These are phyloP conservation scores for Nicotiana sylvestris DNA, from an alignment of 257 asterid species.

Conservation along the genomic window DNA sequence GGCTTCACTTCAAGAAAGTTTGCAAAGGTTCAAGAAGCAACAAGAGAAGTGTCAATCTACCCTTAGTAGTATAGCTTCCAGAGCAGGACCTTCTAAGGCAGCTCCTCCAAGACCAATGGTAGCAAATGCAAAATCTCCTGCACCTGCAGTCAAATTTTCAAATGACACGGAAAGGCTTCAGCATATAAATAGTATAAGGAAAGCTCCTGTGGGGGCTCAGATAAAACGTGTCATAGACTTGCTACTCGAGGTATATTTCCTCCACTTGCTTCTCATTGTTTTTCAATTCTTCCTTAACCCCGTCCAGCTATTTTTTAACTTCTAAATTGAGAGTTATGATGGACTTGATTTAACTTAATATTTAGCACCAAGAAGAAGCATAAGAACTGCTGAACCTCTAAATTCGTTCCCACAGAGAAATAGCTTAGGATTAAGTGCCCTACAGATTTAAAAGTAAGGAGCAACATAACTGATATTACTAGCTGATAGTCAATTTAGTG, in stretches of 20 bases:
- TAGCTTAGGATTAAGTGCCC: background rate
- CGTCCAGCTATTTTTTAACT: background rate
- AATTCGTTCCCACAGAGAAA: background rate
- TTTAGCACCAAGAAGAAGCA: background rate
- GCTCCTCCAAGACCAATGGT: constrained; percentile 36
- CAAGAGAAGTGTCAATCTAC: constrained; percentile 66
- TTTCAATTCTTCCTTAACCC: background rate
- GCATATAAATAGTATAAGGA: constrained; percentile 81
- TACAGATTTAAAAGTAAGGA: background rate
- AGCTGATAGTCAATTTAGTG: background rate
- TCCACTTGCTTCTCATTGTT: background rate
- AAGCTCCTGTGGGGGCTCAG: constrained; percentile 92
- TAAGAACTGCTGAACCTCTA: background rate
- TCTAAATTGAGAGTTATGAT: background rate
- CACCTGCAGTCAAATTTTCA: constrained; percentile 64
- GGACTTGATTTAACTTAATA: background rate
- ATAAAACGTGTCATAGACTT: constrained; percentile 84
- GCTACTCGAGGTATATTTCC: constrained; percentile 59
- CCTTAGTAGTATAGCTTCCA: constrained; percentile 39
- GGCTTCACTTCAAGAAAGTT: constrained; percentile 48
- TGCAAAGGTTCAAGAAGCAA: constrained; percentile 52
- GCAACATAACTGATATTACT: background rate
- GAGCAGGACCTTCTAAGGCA: constrained; percentile 38
- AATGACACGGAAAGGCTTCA: constrained; percentile 82
- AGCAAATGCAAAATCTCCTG: constrained; percentile 49